Base-by-base conservation (phyloP, 164 flowering plant species). In the Malania oleifera region DNA sequence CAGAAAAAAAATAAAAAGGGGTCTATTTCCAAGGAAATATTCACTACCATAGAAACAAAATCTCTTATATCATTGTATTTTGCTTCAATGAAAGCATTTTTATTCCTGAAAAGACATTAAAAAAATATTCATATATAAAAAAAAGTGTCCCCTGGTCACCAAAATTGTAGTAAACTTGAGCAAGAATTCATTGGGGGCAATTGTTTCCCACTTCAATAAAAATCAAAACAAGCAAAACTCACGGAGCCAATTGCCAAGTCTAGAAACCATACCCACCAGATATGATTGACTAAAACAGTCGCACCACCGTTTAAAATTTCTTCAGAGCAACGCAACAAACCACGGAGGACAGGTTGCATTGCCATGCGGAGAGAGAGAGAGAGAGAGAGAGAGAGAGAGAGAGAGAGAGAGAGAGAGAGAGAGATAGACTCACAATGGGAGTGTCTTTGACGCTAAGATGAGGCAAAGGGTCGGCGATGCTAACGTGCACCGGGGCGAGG, bases 401-500 rank as follows among this genome's bases (percentile, higher is more conserved):
- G 48, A 5, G 48, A 44, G 12, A 44, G 48, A 44, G 48, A 3
- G 7, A 56, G 57, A 44, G 18, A 31, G 38, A 35, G 24, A 19
- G 22, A 45, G 28, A 22, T 41, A 24, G n/a, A 69, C 86, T 73
- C 52, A 81, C 86, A 80, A 84, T 81, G 72, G 86, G 86, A 18
- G 84, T 81, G 47, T 84, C 81, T 50, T 81, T 81, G 68, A 84
- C 73, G 70, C 80, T 74, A 27, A 84, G 82, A 56, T 81, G 83
- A 56, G 86, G 84, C 45, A 78, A 56, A 57, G 86, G 86, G 25
- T 81, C 84, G 40, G 46, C 40, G 11, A 74, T 59, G 63, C 73
- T 67, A 59, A 81, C 82, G 52, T 80, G 91, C 45, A 85, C 87
- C 1, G 91, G 91, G 18, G 91, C 91, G 20, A 84, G 81, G 7